Evolutionary conservation across 352 stramenopile species (phyloP), one percentile per base, ranked within the genome.

Genomic region (Globisporangium paroecandrum): DNA sequence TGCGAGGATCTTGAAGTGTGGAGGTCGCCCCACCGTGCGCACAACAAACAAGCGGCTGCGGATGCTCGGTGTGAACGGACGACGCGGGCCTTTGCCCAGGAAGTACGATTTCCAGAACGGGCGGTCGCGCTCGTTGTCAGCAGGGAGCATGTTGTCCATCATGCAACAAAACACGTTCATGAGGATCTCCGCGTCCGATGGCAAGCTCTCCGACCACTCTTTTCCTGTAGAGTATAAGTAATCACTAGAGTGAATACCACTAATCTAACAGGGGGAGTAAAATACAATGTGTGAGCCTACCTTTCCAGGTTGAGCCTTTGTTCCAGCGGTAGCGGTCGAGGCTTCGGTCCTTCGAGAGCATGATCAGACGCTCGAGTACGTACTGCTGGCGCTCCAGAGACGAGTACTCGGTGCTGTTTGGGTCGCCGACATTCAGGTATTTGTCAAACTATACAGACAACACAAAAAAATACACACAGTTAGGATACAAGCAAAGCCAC

Each of bases 131-230:
- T 90, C 85, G 61, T 83, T 89, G 58, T 91, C 83, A 1, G 85
- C 82, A 2, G 85, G 85, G 18, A 95, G 70, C 76, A 91, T 84
- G 69, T 95, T 93, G 77, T 95, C 87, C 78, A 95, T 83, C 77
- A 95, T 85, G 66, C 85, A 93, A 71, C 85, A 94, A 49, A 95
- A 93, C 24, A 89, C 83, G 69, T 95, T 95, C 85, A 95, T 93
- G 22, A 95, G 59, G 65, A 95, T 91, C 68, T 95, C 87, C 8
- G 85, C 79, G 49, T 95, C 87, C 34, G 87, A 87, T 34, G 87
- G 87, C 58, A 95, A 65, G 61, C 69, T 81, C 57, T 94, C 85
- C 20, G 79, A 87, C 87, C 87, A 95, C 58, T 91, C 80, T 69
- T 95, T 95, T 46, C 87, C 81, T 81, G 41, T 62, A 18, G 8